Evolutionary conservation across 495 filamentous ascomycete species (phyloP).

Genomic region (Clavariopsis aquatica): DNA sequence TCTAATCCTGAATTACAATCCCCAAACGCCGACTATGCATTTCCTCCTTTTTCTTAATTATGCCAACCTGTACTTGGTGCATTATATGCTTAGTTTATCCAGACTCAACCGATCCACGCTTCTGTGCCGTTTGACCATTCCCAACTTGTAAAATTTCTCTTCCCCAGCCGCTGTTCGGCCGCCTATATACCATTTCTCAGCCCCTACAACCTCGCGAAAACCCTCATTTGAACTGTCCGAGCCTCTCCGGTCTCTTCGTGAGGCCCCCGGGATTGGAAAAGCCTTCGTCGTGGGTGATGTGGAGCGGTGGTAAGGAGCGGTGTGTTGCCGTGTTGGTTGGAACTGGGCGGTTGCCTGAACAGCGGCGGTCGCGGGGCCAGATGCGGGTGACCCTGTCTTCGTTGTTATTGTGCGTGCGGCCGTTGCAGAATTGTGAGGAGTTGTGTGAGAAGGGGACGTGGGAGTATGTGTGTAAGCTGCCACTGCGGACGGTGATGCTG

Average conservation of each 20-base stretch:
- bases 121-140: conserved; percentile 61
- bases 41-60: background rate
- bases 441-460: conserved; percentile 47
- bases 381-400: conserved; percentile 15
- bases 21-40: conserved; percentile 28
- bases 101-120: conserved; percentile 61
- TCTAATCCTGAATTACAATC: background rate
- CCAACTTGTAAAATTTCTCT: conserved; percentile 79
- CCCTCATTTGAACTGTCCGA: conserved; percentile 77
- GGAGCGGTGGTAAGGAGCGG: conserved; percentile 40
- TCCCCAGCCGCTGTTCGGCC: conserved; percentile 82
- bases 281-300: conserved; percentile 31
- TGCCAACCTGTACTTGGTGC: background rate
- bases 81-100: conserved; percentile 62
- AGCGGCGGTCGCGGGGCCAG: conserved; percentile 29
- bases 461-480: conserved; percentile 46
- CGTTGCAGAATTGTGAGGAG: conserved; percentile 31
- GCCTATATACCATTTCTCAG: conserved; percentile 88
- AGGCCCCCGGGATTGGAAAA: conserved; percentile 32
- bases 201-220: conserved; percentile 73
- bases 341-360: conserved; percentile 34
- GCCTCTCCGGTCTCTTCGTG: conserved; percentile 59
- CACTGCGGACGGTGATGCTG: conserved; percentile 42
- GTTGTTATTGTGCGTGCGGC: conserved; percentile 31
- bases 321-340: conserved; percentile 35